phyloP scores from a whole-genome alignment of 2,329 filamentous ascomycete species.

The Cadophora sp. region DNA sequence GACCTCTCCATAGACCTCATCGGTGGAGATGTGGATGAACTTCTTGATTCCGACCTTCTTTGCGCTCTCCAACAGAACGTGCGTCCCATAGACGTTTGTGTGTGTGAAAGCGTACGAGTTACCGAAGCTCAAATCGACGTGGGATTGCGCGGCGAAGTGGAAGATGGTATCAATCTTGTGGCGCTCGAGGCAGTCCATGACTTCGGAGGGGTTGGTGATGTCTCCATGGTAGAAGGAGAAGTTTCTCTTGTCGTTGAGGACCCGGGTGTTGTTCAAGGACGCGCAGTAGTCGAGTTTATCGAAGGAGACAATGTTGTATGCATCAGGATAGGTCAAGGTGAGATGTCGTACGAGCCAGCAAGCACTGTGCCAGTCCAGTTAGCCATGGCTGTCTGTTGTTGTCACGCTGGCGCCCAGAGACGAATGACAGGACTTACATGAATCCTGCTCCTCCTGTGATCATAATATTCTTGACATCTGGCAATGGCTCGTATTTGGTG shows the following conservation, averaged over 20 bases:
- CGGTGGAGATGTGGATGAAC: constrained; percentile 84
- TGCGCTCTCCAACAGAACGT: constrained; percentile 79
- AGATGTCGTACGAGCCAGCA: constrained; percentile 86
- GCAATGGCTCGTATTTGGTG: constrained; percentile 72
- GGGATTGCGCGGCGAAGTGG: constrained; percentile 86
- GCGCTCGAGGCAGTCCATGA: constrained; percentile 73
- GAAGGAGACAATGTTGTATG: constrained; percentile 82
- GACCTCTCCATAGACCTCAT: constrained; percentile 86
- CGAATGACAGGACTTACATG: constrained; percentile 64
- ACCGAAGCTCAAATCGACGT: constrained; percentile 83
- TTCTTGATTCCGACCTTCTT: constrained; percentile 73
- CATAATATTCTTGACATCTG: constrained; percentile 80
- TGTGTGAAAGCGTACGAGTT: constrained; percentile 84
- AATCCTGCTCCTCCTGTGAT: constrained; percentile 86
- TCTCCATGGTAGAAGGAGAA: constrained; percentile 84
- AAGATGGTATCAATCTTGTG: constrained; percentile 81
- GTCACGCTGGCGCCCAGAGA: constrained; percentile 20
- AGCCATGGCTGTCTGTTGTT: constrained; percentile 27
- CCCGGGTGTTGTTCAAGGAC: constrained; percentile 78
- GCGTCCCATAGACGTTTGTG: constrained; percentile 85
- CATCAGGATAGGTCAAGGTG: constrained; percentile 72
- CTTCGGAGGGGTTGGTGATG: constrained; percentile 73
- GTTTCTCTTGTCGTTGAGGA: constrained; percentile 71
- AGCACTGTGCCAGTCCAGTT: constrained; percentile 58
- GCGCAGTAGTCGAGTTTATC: constrained; percentile 87